Evolutionary conservation across 179 eudicot genomes (phyloP), one percentile per base, ranked within the genome.

Genomic region (Drosera spatulata): DNA sequence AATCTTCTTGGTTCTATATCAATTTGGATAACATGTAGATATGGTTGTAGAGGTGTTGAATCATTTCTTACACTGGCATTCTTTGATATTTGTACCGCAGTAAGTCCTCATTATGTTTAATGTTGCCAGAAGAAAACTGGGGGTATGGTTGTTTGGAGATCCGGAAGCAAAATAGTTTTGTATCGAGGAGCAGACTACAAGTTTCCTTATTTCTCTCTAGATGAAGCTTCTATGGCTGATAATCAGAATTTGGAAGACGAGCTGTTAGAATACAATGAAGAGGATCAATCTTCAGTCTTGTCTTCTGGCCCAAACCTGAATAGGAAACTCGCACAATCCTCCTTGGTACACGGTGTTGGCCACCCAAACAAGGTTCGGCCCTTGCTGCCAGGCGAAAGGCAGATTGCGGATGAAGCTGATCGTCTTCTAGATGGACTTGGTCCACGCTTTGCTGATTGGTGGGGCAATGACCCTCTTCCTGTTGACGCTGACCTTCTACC

Each of bases 401-500:
- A 81, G 68, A 85, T 90, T 61, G 78, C 77, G 58, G 91, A 81
- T 66, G 95, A 87, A 76, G 97, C 83, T 75, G 89, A 90, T 55
- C 66, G 58, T 41, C 75, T 94, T 56, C 65, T 94, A 54, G 94
- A 94, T 62, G 97, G 97, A 66, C 75, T 94, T 58, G 99, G 99
- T 62, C 99, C 97, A 46, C 85, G 97, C 53, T 94, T 86, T 72
- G 80, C 76, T 43, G 96, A 82, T 79, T 94, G 99, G 99, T 94
- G 96, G 95, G 96, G 99, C 41, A 78, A 66, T 71, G 97, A 90
- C 62, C 99, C 97, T 53, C 64, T 90, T 56, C 99, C 99, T 63
- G 75, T 94, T 75, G 99, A 94, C 82, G 97, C 85, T 52, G 99
- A 94, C 78, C 95, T 90, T 75, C 78, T 94, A 67, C 96, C 99